Conservation (phyloP, 2,329 filamentous ascomycete species). For the Dothideomycetes sp. region DNA sequence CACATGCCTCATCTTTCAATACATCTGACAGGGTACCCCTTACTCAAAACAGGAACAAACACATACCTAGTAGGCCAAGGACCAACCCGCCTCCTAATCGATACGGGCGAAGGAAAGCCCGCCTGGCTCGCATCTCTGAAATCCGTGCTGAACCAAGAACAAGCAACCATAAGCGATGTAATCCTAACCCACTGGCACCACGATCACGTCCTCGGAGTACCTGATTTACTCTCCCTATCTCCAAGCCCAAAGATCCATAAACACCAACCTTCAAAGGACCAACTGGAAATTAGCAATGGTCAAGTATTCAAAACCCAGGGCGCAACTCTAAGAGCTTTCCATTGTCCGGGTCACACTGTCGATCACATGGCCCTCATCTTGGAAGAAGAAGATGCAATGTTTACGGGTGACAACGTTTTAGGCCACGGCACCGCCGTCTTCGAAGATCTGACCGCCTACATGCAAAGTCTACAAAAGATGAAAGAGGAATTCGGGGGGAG, state of each 20-base stretch:
- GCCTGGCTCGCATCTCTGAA: slow-evolving; percentile 63
- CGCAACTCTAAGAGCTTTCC: slow-evolving; percentile 56
- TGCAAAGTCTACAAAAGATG: slow-evolving; percentile 63
- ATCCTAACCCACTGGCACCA: slow-evolving; percentile 88
- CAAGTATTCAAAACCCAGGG: slow-evolving; percentile 50
- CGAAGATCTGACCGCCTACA: slow-evolving; percentile 62
- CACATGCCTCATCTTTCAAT: slow-evolving; percentile 23
- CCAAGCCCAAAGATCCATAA: slow-evolving; percentile 59
- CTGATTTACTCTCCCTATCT: slow-evolving; percentile 56
- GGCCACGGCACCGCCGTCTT: slow-evolving; percentile 83
- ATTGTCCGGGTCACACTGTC: slow-evolving; percentile 65
- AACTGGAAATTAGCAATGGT: slow-evolving; percentile 45
- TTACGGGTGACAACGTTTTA: slow-evolving; percentile 82
- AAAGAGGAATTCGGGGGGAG: slow-evolving; percentile 51
- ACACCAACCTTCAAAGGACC: slow-evolving; percentile 42
- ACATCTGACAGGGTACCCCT: too few relatives aligned
- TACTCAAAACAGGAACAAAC: slow-evolving; percentile 76
- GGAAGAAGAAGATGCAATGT: slow-evolving; percentile 70
- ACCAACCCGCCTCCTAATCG: slow-evolving; percentile 64
- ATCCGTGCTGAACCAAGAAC: slow-evolving; percentile 55
- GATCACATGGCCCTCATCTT: slow-evolving; percentile 77
- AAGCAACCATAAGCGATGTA: slow-evolving; percentile 57
- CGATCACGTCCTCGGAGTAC: slow-evolving; percentile 73
- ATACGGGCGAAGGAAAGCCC: slow-evolving; percentile 75
- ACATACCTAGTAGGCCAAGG: slow-evolving; percentile 86